These are phyloP conservation scores for Dictyostelium purpureum DNA, from an alignment of 78 protist species.

Conservation along the genomic window DNA sequence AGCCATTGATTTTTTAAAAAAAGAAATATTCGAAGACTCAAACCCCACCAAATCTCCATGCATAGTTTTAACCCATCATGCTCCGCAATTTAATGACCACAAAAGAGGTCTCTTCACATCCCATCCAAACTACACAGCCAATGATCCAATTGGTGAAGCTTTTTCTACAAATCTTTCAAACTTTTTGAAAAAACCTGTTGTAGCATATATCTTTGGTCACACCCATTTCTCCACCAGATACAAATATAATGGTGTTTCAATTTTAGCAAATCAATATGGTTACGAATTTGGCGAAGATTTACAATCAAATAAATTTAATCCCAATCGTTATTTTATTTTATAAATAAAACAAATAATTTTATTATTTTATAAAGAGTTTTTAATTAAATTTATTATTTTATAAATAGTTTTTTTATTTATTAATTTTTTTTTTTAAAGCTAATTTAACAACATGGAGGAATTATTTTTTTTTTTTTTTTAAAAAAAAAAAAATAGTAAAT, in stretches of 20 bases:
- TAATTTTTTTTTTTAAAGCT: too few species aligned
- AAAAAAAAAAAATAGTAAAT: too few species aligned
- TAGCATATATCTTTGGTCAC: constrained; percentile 10
- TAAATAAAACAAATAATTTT: background rate
- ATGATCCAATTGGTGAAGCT: background rate
- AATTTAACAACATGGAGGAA: too few species aligned
- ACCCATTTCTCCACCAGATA: constrained; percentile 4
- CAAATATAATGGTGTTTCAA: constrained; percentile 1
- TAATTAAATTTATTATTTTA: too few species aligned
- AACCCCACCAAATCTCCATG: background rate
- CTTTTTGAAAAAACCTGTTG: background rate
- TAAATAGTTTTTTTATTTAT: too few species aligned
- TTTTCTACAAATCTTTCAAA: background rate
- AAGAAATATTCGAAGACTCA: background rate
- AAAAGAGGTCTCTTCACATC: background rate
- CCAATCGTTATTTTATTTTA: constrained; percentile 17
- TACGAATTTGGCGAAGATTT: constrained; percentile 21
- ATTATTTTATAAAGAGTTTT: too few species aligned
- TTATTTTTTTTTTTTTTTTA: too few species aligned
- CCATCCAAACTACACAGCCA: background rate
- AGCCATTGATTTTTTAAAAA: background rate
- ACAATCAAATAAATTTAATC: background rate
- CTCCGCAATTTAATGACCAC: constrained; percentile 22
- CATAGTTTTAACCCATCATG: constrained; percentile 11
- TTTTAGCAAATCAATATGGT: constrained; percentile 21